These are phyloP conservation scores for Nakazawaea laoshanensis DNA, from an alignment of 805 yeast species.

Conservation along the genomic window DNA sequence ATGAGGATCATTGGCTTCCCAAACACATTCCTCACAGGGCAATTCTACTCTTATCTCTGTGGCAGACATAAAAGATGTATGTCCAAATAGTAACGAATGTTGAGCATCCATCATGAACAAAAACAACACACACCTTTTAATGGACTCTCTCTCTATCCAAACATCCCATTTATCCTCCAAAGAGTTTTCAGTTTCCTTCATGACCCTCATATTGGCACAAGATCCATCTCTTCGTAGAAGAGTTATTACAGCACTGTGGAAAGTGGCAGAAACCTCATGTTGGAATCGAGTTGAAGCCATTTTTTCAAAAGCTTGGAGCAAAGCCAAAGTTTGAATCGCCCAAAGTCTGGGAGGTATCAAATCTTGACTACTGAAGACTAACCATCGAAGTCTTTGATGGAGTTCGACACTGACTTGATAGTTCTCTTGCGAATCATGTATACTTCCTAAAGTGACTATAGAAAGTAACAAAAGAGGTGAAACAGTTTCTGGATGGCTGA, in stretches of 20 bases:
- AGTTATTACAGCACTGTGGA: conserved; percentile 19
- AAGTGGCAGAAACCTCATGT: conserved; percentile 18
- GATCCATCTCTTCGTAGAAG: conserved; percentile 14
- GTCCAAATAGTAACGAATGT: conserved; percentile 19
- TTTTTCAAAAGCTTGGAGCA: conserved; percentile 18
- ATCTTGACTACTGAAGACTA: conserved; percentile 16
- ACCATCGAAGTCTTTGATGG: conserved; percentile 17
- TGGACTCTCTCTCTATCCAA: conserved; percentile 19
- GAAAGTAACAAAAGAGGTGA: conserved; percentile 17
- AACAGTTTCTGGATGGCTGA: conserved; percentile 14
- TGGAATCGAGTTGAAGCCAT: conserved; percentile 18
- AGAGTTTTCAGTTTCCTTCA: conserved; percentile 1
- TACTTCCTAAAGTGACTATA: conserved; percentile 17
- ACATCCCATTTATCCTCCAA: conserved; percentile 13
- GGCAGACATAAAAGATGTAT: conserved; percentile 14
- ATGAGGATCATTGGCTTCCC: conserved; percentile 11
- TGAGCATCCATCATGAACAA: conserved; percentile 21
- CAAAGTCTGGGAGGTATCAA: conserved; percentile 18
- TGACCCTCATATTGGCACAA: conserved; percentile 10
- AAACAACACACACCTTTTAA: conserved; percentile 15
- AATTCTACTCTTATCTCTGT: conserved; percentile 17
- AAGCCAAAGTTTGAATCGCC: conserved; percentile 17
- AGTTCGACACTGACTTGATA: conserved; percentile 15
- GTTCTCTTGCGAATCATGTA: conserved; percentile 15
- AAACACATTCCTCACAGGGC: conserved; percentile 16